These are phyloP conservation scores for Rhynchospora pubera DNA, from an alignment of 176 grass and related monocot species.

Conservation along the genomic window DNA sequence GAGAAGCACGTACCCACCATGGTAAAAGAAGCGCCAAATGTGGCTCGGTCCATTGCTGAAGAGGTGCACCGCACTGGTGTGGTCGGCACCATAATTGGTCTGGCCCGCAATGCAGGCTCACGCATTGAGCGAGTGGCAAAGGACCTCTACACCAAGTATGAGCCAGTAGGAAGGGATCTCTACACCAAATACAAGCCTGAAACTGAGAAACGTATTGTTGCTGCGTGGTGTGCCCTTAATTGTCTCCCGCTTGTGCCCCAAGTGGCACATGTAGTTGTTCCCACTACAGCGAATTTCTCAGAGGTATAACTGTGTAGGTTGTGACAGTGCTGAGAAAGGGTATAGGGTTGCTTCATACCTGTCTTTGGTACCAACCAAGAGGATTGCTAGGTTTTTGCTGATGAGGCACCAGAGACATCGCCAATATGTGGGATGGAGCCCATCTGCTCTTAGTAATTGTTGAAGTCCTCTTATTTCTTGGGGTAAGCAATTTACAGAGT, in stretches of 20 bases:
- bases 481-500: not conserved
- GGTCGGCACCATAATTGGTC: conserved; percentile 42
- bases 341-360: conserved; percentile 64
- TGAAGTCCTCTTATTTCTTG: not conserved
- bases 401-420: not conserved
- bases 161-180: conserved; percentile 46
- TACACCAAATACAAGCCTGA: conserved; percentile 68
- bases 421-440: conserved; percentile 43
- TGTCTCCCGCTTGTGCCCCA: conserved; percentile 64
- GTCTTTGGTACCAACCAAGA: conserved; percentile 63
- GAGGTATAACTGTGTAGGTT: conserved; percentile 56
- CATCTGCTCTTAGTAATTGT: conserved; percentile 24
- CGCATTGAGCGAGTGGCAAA: conserved; percentile 44
- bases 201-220: conserved; percentile 45
- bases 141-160: conserved; percentile 59
- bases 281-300: conserved; percentile 52
- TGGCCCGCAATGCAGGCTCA: conserved; percentile 45
- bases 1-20: conserved; percentile 53
- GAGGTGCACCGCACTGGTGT: conserved; percentile 64
- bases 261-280: conserved; percentile 58
- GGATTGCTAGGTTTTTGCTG: conserved; percentile 39
- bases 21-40: conserved; percentile 55
- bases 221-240: conserved; percentile 72
- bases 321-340: conserved; percentile 42
- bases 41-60: conserved; percentile 37